Evolutionary conservation across 2,329 filamentous ascomycete species (phyloP), one percentile per base, ranked within the genome.

Genomic region (Coniochaeta hoffmannii): DNA sequence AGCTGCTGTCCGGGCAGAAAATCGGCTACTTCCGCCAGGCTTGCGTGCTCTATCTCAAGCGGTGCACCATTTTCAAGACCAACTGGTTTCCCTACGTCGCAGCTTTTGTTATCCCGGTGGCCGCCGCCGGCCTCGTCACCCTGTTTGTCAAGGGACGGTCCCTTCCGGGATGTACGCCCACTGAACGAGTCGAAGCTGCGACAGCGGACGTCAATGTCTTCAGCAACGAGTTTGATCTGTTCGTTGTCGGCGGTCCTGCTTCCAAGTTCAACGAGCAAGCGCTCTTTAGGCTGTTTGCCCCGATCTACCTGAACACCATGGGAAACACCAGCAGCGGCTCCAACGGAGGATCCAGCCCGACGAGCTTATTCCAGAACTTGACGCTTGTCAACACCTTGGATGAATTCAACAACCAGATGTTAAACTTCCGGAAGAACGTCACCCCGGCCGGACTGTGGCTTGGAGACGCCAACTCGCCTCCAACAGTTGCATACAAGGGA

Each of bases 401-500:
- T 28, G 81, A 87, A 0, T 95, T 96, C 69, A 84, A 86, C 56
- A 66, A 77, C 24, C 87, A 81, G 59, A 80, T 96, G 51, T 63
- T 73, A 4, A 70, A 76, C 7, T 78, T 85, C 32, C 90, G 86
- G 66, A 77, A 74, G 53, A 86, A 85, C 53, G 78, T 93, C 38
- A 87, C 82, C 0, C 90, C 89, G 0, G 89, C 87, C n/a, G 91
- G 87, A 0, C 81, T 94, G 66, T 96, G 89, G 76, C 73, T 95
- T 1, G 86, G 85, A 19, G 81, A 87, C 54, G 73, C 74, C 17
- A 73, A 68, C 34, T 79, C 78, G 1, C 69, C 76, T 1, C 83
- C 89, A 1, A 86, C 86, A 0, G 77, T 94, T 59, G 85, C 87
- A 1, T 96, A 89, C 73, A 76, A 81, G 57, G 88, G 81, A 12